Base-by-base conservation (phyloP, 805 yeast genomes). In the Debaryomyces castellii region DNA sequence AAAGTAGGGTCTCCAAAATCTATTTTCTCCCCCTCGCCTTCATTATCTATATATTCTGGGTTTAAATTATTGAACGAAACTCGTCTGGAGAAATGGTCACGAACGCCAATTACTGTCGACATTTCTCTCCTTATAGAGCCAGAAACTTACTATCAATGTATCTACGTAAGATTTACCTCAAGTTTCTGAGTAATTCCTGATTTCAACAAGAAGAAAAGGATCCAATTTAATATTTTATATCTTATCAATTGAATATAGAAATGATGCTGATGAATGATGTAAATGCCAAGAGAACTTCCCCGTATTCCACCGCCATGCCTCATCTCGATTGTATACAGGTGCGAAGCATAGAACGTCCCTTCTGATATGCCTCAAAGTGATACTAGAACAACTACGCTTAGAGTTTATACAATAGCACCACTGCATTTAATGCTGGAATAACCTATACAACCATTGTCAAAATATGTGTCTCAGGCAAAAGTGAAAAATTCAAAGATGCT, bases 61-160 rank as follows among this genome's bases (percentile, higher is more conserved):
- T 63, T 57, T 36, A 74, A 52, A 49, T 73, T 72, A 51, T 71
- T 72, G 59, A 75, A 75, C 11, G 78, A 73, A 2, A 75, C 80
- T 39, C 78, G 56, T 42, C 76, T 50, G 10, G 72, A 44, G 47
- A 58, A 66, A 14, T 43, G 46, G 34, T 33, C 35, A 25, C 24
- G 33, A 22, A 14, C 33, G 20, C 43, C 39, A 28, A 43, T 30
- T 14, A 30, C 20, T 30, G 34, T 14, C 12, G 46, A 39, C 46
- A 43, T 43, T 14, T 18, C 20, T 30, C 34, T 6, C 18, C 28
- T 25, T 25, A 25, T 25, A 25, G 11, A 30, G 20, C 16, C 34
- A 30, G 20, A 30, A 30, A 16, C 5, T 30, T 14, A 30, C 34
- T 14, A 30, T 5, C 18, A 11, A 30, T 14, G 8, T 30, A 30